Conservation (phyloP, 495 filamentous ascomycete species). For the Penicillium riverlandense region DNA sequence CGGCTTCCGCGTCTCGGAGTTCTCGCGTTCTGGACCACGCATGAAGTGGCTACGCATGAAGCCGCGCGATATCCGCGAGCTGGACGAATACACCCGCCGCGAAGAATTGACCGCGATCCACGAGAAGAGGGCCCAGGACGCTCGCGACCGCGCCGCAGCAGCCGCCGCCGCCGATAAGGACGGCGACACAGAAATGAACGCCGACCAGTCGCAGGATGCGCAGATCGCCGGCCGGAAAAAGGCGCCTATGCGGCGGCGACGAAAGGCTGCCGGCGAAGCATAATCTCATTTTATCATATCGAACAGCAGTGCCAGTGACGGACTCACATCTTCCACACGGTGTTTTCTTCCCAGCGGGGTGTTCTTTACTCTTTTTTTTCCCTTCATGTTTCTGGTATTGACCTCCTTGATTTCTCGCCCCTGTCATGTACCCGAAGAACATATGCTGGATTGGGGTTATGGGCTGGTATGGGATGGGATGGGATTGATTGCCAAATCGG, state of each 20-base stretch:
- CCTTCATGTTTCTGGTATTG: constrained; percentile 1
- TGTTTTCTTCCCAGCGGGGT: neutral
- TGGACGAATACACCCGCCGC: constrained; percentile 59
- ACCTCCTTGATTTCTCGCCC: neutral
- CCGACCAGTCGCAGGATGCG: constrained; percentile 23
- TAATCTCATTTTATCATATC: too few relatives aligned
- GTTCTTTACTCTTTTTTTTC: constrained; percentile 6
- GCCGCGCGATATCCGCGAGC: constrained; percentile 66
- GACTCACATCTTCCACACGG: neutral
- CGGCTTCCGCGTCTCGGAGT: constrained; percentile 87
- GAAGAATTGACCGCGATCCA: constrained; percentile 20
- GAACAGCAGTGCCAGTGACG: neutral
- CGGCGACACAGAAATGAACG: constrained; percentile 36
- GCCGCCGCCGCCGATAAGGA: constrained; percentile 38
- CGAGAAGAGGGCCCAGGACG: constrained; percentile 36
- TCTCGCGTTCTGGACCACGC: constrained; percentile 76
- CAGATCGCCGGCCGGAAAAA: constrained; percentile 43
- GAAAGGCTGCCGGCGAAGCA: constrained; percentile 1
- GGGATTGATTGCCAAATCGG: too few relatives aligned
- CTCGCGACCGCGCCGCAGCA: constrained; percentile 42
- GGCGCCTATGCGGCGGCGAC: constrained; percentile 43
- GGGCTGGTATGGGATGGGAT: too few relatives aligned
- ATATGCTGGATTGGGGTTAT: too few relatives aligned
- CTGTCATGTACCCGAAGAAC: too few relatives aligned
- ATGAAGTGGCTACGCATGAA: constrained; percentile 95